Base-by-base conservation (phyloP, 2,329 filamentous ascomycete species). In the Pseudocercospora ulei region DNA sequence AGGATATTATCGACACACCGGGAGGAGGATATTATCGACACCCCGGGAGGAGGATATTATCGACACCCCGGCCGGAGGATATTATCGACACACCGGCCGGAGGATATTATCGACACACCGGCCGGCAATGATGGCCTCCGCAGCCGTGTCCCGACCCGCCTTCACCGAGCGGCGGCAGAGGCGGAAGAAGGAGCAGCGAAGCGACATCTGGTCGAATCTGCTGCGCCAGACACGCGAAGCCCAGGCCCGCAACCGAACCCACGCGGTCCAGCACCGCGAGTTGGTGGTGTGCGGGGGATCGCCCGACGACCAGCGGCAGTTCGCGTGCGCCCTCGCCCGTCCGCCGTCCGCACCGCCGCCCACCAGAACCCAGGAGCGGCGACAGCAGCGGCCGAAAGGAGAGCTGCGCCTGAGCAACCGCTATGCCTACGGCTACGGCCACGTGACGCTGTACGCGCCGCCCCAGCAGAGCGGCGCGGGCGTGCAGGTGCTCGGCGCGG, bases 391-490 rank as follows among this genome's bases (percentile, higher is more conserved):
- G 29, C 20, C 42, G 9, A 56, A 50, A 39, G 57, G 57, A 24
- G 51, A 56, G 35, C 40, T 58, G 39, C 43, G 45, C 33, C 43
- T 59, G 44, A 57, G 55, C 40, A 59, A 59, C 38, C 44, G 47
- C 25, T 58, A 54, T 42, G 57, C 57, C 14, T 58, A 56, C 43
- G 57, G 57, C 7, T 59, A 59, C 44, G 57, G 57, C 2, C 53
- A 58, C 44, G 46, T 56, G 38, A 56, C 53, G 12, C 40, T 59
- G 12, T 59, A 48, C 42, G 56, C 53, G 18, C 50, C 55, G 14
- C 55, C 53, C 14, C 47, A 49, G 37, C 50, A 48, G 30, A 48
- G 48, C 3, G 47, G 50, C 8, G 44, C 42, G 13, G 51, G 45
- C 3, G 48, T 46, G 8, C 51, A 51, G 16, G 47, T 51, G 18